Conservation (phyloP, 805 yeast species). For the Hemisphaericaspora nanyangensis region DNA sequence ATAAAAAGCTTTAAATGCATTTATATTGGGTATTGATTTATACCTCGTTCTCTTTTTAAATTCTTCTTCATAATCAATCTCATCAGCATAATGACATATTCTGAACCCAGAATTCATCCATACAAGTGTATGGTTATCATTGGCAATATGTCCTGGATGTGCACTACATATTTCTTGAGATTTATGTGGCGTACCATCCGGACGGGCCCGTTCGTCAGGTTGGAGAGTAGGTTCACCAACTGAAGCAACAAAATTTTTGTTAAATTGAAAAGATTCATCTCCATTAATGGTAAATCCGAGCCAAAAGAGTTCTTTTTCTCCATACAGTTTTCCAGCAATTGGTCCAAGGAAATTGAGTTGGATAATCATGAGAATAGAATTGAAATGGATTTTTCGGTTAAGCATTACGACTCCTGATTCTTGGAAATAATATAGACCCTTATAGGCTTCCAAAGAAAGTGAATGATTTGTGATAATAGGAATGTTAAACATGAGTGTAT, state of each 20-base stretch:
- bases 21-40: constrained; percentile 17
- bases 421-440: constrained; percentile 37
- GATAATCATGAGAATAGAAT: constrained; percentile 22
- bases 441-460: constrained; percentile 24
- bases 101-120: constrained; percentile 45
- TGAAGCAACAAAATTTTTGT: constrained; percentile 21
- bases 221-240: constrained; percentile 28
- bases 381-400: constrained; percentile 22
- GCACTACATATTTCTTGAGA: constrained; percentile 35
- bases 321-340: constrained; percentile 15
- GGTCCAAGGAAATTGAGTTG: constrained; percentile 24
- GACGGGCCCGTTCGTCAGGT: constrained; percentile 15
- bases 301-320: constrained; percentile 31
- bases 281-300: constrained; percentile 24
- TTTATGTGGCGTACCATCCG: constrained; percentile 20
- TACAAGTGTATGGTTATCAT: constrained; percentile 26
- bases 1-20: constrained; percentile 24
- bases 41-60: constrained; percentile 19
- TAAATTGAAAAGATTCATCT: constrained; percentile 24
- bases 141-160: constrained; percentile 41
- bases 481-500: constrained; percentile 29
- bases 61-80: constrained; percentile 32
- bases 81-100: constrained; percentile 32
- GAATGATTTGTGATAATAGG: constrained; percentile 32
- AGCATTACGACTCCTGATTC: constrained; percentile 28